These are phyloP conservation scores for Actinomortierella wolfii DNA, from an alignment of 371 early-diverging fungal genomes.

Conservation along the genomic window DNA sequence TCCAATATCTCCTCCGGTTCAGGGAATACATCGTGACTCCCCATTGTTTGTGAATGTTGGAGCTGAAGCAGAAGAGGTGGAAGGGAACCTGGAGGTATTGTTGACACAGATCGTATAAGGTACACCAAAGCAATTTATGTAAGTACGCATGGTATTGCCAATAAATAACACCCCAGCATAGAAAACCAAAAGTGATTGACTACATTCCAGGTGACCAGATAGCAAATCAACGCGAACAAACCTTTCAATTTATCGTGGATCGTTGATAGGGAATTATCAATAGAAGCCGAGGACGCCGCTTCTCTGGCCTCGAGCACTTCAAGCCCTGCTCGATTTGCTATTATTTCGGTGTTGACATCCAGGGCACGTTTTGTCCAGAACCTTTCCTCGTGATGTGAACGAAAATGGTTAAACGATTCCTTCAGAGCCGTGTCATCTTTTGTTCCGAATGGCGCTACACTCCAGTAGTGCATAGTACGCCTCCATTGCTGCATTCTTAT, in stretches of 20 bases:
- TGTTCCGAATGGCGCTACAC: constrained; percentile 6
- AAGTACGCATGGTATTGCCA: not conserved
- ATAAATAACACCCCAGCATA: not conserved
- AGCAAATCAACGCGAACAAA: not conserved
- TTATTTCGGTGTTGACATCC: constrained; percentile 4
- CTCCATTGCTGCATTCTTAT: constrained; percentile 10
- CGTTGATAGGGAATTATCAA: not conserved
- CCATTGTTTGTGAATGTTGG: not conserved
- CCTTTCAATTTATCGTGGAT: not conserved
- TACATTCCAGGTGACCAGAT: not conserved
- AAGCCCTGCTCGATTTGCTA: constrained; percentile 3
- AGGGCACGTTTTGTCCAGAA: constrained; percentile 10
- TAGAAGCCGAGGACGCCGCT: not conserved
- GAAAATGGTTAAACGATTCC: too few relatives aligned
- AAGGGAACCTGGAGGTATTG: not conserved
- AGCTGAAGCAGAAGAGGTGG: not conserved
- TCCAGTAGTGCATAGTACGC: constrained; percentile 11
- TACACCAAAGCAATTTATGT: not conserved
- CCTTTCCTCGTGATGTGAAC: constrained; percentile 8
- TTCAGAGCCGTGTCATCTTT: constrained; percentile 11
- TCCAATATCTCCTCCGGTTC: constrained; percentile 18
- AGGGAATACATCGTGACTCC: not conserved
- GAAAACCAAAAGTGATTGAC: too few relatives aligned
- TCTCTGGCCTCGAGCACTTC: not conserved
- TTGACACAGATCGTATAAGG: not conserved